Evolutionary conservation across 495 filamentous ascomycete species (phyloP).

Genomic region (Daldinia concentrica): DNA sequence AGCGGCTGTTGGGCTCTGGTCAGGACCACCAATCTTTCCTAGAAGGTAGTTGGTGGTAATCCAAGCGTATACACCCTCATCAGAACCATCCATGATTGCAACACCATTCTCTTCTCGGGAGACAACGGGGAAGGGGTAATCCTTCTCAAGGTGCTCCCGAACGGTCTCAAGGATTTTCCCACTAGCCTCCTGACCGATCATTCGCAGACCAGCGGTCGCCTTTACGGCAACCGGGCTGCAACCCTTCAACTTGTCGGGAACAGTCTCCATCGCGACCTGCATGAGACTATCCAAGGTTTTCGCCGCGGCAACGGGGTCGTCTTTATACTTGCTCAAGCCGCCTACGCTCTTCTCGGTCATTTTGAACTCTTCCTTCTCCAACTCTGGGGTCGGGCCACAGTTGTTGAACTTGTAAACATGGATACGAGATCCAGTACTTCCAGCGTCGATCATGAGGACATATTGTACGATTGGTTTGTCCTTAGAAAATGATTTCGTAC

Average conservation of each 20-base stretch:
- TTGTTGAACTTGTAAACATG: slow-evolving; percentile 99
- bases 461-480: slow-evolving; percentile 96
- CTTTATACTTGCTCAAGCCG: slow-evolving; percentile 85
- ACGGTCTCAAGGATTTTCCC: slow-evolving; percentile 87
- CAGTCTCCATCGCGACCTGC: slow-evolving; percentile 79
- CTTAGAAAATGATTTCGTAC: slow-evolving; percentile 80
- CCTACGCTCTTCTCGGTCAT: slow-evolving; percentile 83
- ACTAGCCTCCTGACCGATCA: slow-evolving; percentile 84
- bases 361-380: slow-evolving; percentile 91
- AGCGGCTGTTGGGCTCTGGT: slow-evolving; percentile 88
- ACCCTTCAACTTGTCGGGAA: slow-evolving; percentile 85
- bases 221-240: slow-evolving; percentile 96
- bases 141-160: slow-evolving; percentile 80
- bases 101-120: slow-evolving; percentile 84
- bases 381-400: slow-evolving; percentile 92
- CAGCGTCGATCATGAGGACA: slow-evolving; percentile 97
- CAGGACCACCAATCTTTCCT: slow-evolving; percentile 93
- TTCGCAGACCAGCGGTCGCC: slow-evolving; percentile 90
- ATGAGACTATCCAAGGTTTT: slow-evolving; percentile 88
- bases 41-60: slow-evolving; percentile 98
- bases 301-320: slow-evolving; percentile 86
- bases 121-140: slow-evolving; percentile 93
- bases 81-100: slow-evolving; percentile 92
- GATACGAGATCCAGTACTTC: slow-evolving; percentile 96
- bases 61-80: slow-evolving; percentile 99